phyloP scores from a whole-genome alignment of 495 filamentous ascomycete species.

The Penicillium taxi region DNA sequence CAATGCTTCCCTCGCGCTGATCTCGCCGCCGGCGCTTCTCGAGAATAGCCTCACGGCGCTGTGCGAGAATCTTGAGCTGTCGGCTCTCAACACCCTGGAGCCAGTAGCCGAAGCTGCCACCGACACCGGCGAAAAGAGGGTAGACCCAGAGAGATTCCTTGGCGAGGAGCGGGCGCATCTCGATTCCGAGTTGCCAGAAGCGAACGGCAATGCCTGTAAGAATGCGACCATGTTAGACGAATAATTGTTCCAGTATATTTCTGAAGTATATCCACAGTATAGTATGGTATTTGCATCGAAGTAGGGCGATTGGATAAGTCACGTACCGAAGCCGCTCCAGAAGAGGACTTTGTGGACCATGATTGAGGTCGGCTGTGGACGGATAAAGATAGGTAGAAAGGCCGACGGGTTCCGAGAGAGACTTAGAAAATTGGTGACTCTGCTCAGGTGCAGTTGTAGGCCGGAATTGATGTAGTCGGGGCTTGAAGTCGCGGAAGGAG shows the following conservation, averaged over 20 bases:
- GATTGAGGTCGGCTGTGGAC: slow-evolving; percentile 15
- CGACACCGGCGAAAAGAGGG: slow-evolving; percentile 75
- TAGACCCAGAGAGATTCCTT: slow-evolving; percentile 77
- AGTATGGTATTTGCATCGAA: no score
- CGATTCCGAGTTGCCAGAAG: slow-evolving; percentile 92
- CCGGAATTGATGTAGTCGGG: slow-evolving; percentile 15
- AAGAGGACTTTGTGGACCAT: slow-evolving; percentile 81
- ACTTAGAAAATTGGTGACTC: slow-evolving; percentile 1
- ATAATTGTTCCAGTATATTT: neutral
- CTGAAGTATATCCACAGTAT: no score
- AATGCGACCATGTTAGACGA: neutral
- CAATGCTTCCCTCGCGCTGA: slow-evolving; percentile 46
- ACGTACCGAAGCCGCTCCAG: slow-evolving; percentile 94
- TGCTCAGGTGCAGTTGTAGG: slow-evolving; percentile 9
- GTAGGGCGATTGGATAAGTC: slow-evolving; percentile 1
- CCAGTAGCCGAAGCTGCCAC: slow-evolving; percentile 95
- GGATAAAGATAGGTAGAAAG: slow-evolving; percentile 8
- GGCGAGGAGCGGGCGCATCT: slow-evolving; percentile 91
- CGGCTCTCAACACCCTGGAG: slow-evolving; percentile 73
- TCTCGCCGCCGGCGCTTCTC: slow-evolving; percentile 81
- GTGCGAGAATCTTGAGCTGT: slow-evolving; percentile 65
- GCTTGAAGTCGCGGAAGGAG: slow-evolving; percentile 22
- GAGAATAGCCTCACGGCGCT: slow-evolving; percentile 66
- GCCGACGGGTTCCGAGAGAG: slow-evolving; percentile 7
- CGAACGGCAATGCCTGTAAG: slow-evolving; percentile 74